These are phyloP conservation scores for Galerina sulciceps DNA, from an alignment of 768 basidiomycete species.

Conservation along the genomic window DNA sequence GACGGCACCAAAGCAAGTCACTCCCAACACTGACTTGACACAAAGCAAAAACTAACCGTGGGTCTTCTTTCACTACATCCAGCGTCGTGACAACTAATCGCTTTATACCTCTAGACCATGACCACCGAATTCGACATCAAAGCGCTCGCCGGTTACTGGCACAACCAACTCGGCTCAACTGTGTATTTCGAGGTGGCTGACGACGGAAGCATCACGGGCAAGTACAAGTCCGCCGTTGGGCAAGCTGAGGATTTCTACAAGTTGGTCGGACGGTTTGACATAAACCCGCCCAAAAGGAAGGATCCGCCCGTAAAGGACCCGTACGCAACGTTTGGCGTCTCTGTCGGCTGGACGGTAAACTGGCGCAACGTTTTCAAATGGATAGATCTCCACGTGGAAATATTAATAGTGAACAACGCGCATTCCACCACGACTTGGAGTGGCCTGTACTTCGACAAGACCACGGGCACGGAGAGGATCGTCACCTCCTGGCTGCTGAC, in stretches of 20 bases:
- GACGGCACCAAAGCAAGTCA: too few relatives aligned
- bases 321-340: too few relatives aligned
- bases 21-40: too few relatives aligned
- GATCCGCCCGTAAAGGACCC: too few relatives aligned
- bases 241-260: not conserved
- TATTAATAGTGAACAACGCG: not conserved
- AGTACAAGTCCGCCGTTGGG: constrained; percentile 6
- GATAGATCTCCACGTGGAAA: too few relatives aligned
- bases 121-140: too few relatives aligned
- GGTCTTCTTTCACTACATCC: too few relatives aligned
- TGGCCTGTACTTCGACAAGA: constrained; percentile 1
- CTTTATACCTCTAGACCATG: too few relatives aligned
- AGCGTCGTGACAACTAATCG: too few relatives aligned
- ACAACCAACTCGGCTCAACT: constrained; percentile 7
- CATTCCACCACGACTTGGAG: constrained; percentile 6
- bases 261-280: not conserved
- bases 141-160: constrained; percentile 2
- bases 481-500: constrained; percentile 8
- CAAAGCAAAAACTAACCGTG: too few relatives aligned
- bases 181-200: not conserved
- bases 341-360: constrained; percentile 3
- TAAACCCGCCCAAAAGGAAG: not conserved
- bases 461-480: not conserved
- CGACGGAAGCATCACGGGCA: not conserved
- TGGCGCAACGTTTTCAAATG: not conserved